Percentiles rank a stretch among this genome's conserved stretches.
phyloP scores from a whole-genome alignment of 129 eudicot species.

The Flaveria trinervia region DNA sequence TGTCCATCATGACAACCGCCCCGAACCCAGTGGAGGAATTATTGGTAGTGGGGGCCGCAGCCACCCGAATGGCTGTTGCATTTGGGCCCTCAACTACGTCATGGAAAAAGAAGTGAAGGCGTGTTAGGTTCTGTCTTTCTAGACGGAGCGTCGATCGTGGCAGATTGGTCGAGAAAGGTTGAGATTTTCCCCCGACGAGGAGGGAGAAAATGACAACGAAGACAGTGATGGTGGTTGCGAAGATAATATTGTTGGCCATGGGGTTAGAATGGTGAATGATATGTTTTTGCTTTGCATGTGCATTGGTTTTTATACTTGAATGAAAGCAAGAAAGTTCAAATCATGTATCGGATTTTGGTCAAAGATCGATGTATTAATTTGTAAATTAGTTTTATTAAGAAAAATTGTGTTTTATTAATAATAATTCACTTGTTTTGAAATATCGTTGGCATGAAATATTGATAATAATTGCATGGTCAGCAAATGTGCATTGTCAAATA shows the following conservation, averaged over 20 bases:
- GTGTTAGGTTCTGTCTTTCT: conserved; percentile 27
- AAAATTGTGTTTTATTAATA: too few species aligned
- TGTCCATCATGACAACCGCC: conserved; percentile 40
- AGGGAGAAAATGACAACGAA: conserved; percentile 21
- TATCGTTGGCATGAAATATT: too few species aligned
- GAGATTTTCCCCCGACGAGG: conserved; percentile 30
- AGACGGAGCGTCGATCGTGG: conserved; percentile 20
- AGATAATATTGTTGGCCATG: neutral
- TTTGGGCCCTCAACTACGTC: conserved; percentile 35
- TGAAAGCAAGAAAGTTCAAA: neutral
- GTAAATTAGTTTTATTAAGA: too few species aligned
- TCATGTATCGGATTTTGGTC: neutral
- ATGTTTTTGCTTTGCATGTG: neutral
- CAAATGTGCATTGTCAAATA: too few species aligned
- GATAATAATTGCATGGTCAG: too few species aligned
- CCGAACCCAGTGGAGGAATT: conserved; percentile 34
- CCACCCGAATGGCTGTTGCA: conserved; percentile 39
- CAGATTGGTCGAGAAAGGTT: conserved; percentile 32
- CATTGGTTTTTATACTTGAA: conserved; percentile 7
- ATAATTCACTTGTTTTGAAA: too few species aligned
- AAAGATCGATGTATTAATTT: neutral
- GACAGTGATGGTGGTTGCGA: conserved; percentile 4
- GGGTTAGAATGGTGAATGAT: neutral
- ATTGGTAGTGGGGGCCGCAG: conserved; percentile 31
- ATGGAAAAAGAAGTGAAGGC: conserved; percentile 39